phyloP scores from a whole-genome alignment of 2,329 filamentous ascomycete genomes.

The Colletotrichum sp. region DNA sequence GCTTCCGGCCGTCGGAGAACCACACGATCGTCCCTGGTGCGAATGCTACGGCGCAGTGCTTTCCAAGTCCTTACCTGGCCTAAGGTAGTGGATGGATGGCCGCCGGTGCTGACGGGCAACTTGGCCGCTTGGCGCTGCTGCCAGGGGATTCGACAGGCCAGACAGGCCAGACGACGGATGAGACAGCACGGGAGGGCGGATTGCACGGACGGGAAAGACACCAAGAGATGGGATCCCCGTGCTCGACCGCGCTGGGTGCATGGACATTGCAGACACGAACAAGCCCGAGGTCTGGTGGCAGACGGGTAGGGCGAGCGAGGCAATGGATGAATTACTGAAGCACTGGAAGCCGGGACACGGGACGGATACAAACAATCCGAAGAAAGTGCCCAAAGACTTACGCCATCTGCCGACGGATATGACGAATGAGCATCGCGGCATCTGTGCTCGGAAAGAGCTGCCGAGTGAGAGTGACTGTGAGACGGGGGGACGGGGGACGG shows the following conservation, averaged over 20 bases:
- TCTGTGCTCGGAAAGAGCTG: constrained; percentile 5
- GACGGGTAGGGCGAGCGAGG: not conserved
- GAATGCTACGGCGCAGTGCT: not conserved
- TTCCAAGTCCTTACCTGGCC: not conserved
- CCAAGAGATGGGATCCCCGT: not conserved
- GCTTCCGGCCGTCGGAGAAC: not conserved
- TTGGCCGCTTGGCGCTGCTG: not conserved
- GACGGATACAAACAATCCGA: not conserved
- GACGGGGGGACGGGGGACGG: not conserved
- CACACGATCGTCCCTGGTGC: not conserved
- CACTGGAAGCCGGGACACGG: not conserved
- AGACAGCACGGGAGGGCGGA: not conserved
- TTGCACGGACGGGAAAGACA: not conserved
- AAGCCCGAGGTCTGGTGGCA: not conserved
- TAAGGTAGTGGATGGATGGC: not conserved
- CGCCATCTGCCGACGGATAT: not conserved
- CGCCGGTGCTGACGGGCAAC: not conserved
- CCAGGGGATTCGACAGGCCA: not conserved
- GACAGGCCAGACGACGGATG: not conserved
- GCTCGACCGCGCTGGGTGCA: not conserved
- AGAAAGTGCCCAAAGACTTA: not conserved
- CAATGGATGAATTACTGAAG: not conserved
- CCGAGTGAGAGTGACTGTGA: not conserved
- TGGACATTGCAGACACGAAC: not conserved
- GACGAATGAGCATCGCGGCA: not conserved